phyloP scores from a whole-genome alignment of 164 flowering plant species.

The Stephania cephalantha region DNA sequence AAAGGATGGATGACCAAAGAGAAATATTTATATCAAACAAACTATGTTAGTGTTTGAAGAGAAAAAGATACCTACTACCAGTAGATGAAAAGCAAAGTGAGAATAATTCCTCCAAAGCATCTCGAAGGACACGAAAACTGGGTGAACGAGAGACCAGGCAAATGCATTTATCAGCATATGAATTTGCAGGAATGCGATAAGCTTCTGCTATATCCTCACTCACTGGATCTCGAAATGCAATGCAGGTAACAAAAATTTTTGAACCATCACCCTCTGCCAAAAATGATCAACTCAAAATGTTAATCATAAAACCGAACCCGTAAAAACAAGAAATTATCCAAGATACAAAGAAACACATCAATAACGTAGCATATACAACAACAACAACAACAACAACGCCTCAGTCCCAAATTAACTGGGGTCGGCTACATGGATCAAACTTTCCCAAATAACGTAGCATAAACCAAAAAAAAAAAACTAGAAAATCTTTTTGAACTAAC shows the following conservation, averaged over 20 bases:
- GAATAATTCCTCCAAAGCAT: slow-evolving; percentile 78
- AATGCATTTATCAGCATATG: slow-evolving; percentile 97
- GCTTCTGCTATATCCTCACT: slow-evolving; percentile 94
- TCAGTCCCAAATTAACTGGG: too few relatives aligned
- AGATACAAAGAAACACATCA: not conserved
- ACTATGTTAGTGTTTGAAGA: not conserved
- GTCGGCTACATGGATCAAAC: too few relatives aligned
- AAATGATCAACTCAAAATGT: slow-evolving; percentile 16
- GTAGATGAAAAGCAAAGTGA: slow-evolving; percentile 70
- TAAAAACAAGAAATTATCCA: not conserved
- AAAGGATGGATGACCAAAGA: not conserved
- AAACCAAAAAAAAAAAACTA: not conserved
- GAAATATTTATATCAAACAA: not conserved
- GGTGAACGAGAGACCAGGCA: slow-evolving; percentile 93
- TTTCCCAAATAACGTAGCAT: not conserved
- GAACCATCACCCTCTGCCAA: slow-evolving; percentile 98
- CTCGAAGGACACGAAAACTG: slow-evolving; percentile 63
- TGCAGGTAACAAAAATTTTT: slow-evolving; percentile 94
- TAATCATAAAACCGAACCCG: not conserved
- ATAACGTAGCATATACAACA: not conserved
- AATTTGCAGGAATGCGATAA: slow-evolving; percentile 71
- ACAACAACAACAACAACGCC: too few relatives aligned
- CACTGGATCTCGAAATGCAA: slow-evolving; percentile 94
- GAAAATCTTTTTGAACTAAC: not conserved
- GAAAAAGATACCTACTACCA: slow-evolving; percentile 73